These are phyloP conservation scores for Cardamine occulta DNA, from an alignment of 345 rosid genomes.

Conservation along the genomic window DNA sequence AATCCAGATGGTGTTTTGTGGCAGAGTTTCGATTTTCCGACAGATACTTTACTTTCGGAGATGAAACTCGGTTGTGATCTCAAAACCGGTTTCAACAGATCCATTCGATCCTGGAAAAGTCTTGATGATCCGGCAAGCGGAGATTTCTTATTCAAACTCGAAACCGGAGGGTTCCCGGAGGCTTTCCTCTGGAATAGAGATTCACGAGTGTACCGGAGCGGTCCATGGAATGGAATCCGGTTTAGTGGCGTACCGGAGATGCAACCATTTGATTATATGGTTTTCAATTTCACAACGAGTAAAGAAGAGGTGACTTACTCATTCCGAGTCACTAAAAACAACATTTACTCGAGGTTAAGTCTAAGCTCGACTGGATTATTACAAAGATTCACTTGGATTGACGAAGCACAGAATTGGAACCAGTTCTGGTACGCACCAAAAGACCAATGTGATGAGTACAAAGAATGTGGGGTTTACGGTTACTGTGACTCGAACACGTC, in stretches of 20 bases:
- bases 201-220: conserved; percentile 49
- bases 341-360: conserved; percentile 55
- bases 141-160: conserved; percentile 54
- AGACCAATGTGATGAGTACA: conserved; percentile 76
- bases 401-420: conserved; percentile 52
- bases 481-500: conserved; percentile 70
- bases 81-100: conserved; percentile 47
- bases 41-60: conserved; percentile 72
- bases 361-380: conserved; percentile 54
- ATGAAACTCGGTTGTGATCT: conserved; percentile 91
- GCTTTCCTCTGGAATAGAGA: conserved; percentile 46
- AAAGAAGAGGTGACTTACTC: conserved; percentile 56
- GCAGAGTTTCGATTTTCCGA: conserved; percentile 88
- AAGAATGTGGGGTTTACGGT: conserved; percentile 69
- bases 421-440: conserved; percentile 80
- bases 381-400: conserved; percentile 63
- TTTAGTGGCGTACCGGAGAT: conserved; percentile 87
- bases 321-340: conserved; percentile 35
- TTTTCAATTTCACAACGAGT: conserved; percentile 47
- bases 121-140: conserved; percentile 67
- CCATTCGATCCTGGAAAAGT: conserved; percentile 62
- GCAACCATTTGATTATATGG: conserved; percentile 54
- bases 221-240: conserved; percentile 75
- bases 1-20: conserved; percentile 45
- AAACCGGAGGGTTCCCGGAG: conserved; percentile 70